Evolutionary conservation across 768 basidiomycete genomes (phyloP).

Genomic region (Thelephora ganbajun): DNA sequence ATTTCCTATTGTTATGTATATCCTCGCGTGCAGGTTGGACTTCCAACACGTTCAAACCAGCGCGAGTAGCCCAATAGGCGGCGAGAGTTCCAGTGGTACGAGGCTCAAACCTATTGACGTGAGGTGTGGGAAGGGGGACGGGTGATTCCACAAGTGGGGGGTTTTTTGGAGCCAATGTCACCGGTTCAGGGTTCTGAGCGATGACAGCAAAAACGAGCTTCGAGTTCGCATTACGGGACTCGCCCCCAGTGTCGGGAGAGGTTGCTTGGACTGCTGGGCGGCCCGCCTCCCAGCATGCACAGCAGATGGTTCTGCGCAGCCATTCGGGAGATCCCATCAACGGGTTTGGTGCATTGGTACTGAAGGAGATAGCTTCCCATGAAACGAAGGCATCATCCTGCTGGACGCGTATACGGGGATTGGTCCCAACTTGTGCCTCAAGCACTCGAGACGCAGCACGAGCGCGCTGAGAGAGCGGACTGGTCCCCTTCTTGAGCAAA

Average conservation of each 20-base stretch:
- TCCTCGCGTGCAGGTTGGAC: conserved; percentile 26
- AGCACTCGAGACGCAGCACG: conserved; percentile 80
- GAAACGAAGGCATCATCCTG: conserved; percentile 70
- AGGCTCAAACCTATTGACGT: conserved; percentile 44
- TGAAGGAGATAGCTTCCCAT: conserved; percentile 63
- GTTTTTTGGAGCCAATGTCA: conserved; percentile 5
- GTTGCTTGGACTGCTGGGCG: conserved; percentile 25
- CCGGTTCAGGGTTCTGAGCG: conserved; percentile 8
- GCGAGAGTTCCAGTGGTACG: conserved; percentile 53
- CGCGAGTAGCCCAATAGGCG: conserved; percentile 50
- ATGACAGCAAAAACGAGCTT: conserved; percentile 53
- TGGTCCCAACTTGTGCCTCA: conserved; percentile 76
- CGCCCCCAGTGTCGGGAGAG: conserved; percentile 1
- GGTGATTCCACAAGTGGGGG: conserved; percentile 22
- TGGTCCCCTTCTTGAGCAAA: conserved; percentile 83
- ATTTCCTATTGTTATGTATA: background rate
- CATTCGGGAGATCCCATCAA: conserved; percentile 53
- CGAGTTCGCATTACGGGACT: conserved; percentile 12
- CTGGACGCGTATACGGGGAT: conserved; percentile 71
- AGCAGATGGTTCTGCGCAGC: conserved; percentile 75
- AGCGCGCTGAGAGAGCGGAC: conserved; percentile 63
- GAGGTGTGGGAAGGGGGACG: conserved; percentile 54
- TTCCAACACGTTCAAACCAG: conserved; percentile 42
- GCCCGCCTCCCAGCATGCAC: conserved; percentile 62
- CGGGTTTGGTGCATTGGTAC: conserved; percentile 10